Evolutionary conservation across 129 eudicot species (phyloP), one percentile per base, ranked within the genome.

Genomic region (Lonicera japonica): DNA sequence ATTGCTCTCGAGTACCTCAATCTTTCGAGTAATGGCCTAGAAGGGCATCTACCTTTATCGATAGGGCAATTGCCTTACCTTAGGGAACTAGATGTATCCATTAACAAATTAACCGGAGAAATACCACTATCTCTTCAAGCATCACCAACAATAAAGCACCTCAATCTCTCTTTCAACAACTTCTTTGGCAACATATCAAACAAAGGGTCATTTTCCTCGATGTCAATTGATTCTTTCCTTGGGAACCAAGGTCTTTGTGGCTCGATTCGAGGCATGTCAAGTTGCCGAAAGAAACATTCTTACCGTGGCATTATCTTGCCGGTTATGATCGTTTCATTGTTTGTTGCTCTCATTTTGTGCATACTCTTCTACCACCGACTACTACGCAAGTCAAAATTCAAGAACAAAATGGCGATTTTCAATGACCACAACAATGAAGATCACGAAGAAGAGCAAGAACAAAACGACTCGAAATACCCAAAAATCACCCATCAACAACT

Each of bases 1-100:
- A 79, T 86, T 39, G 97, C 97, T 9, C 80, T 89, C 1, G 97
- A 89, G 74, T 62, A 34, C 59, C 82, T 89, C 14, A 83, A 89
- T 59, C 65, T 89, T 14, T 89, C 95, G 0, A n/a, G 53, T 2
- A 89, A 89, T 47, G 24, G 25, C n/a, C 66, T 89, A 1, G 76
- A 71, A 66, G 95, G 97, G 2, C 48, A 61, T 53, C 68, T 89
- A 60, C 95, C 97, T 0, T 60, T 53, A 25, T 67, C 91, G 12
- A 71, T 89, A 4, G 97, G 95, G 20, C 78, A 54, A 18, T 57
- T 86, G 47, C 86, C 91, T 13, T 89, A 73, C 65, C 84, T 89
- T 3, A 73, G 69, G 70, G 71, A 59, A 48, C 67, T 89, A 47
- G 97, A 89, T 55, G 88, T 89, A 54, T 83, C 97, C 0, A 52